These are phyloP conservation scores for Picochlorum sp. DNA, from an alignment of 139 green algal species.

Conservation along the genomic window DNA sequence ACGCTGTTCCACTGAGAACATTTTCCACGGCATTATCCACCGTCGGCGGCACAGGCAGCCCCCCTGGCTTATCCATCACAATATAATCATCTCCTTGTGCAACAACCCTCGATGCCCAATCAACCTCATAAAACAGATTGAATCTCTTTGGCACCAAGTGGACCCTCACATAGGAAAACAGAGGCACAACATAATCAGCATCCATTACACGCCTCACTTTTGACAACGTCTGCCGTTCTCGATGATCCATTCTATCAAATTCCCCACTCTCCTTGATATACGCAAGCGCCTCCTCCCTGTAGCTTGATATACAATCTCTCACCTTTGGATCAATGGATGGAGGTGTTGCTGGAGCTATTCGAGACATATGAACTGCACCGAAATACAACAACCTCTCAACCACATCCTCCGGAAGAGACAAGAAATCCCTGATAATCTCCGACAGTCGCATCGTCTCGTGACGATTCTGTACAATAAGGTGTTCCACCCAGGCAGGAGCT, in stretches of 20 bases:
- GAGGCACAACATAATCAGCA: background rate
- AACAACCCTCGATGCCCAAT: constrained; percentile 44
- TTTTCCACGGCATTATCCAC: constrained; percentile 45
- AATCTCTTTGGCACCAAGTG: constrained; percentile 73
- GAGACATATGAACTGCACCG: constrained; percentile 56
- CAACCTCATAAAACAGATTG: constrained; percentile 33
- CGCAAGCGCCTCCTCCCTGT: constrained; percentile 7
- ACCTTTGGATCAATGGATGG: background rate
- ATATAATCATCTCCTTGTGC: constrained; percentile 33
- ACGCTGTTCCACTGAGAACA: too few species aligned
- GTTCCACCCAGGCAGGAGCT: too few species aligned
- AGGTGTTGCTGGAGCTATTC: constrained; percentile 38
- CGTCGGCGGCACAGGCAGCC: constrained; percentile 49
- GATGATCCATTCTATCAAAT: background rate
- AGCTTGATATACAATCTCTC: background rate
- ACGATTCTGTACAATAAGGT: too few species aligned
- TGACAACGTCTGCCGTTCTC: background rate
- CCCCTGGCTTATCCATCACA: constrained; percentile 74
- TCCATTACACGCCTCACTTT: background rate
- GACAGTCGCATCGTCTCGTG: background rate
- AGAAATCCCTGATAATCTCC: background rate
- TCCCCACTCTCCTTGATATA: constrained; percentile 9
- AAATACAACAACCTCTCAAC: constrained; percentile 54
- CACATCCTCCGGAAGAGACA: constrained; percentile 18
- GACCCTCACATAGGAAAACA: constrained; percentile 52